These are phyloP conservation scores for Vitis amurensis DNA, from an alignment of 164 flowering plant species.

Conservation along the genomic window DNA sequence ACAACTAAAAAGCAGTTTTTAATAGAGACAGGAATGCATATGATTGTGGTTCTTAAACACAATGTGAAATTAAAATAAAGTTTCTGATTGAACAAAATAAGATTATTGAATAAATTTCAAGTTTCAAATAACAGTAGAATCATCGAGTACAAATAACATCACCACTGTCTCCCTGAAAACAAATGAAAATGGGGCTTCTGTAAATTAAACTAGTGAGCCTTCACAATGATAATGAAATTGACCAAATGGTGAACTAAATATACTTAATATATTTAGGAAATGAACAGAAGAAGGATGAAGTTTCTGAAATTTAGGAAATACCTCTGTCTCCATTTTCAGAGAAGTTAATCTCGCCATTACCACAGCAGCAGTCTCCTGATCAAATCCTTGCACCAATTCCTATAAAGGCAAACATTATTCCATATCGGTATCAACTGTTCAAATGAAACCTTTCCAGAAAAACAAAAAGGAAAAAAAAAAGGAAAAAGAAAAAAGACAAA, in stretches of 20 bases:
- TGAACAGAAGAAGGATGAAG: not conserved
- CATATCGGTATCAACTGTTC: slow-evolving; percentile 4
- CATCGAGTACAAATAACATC: not conserved
- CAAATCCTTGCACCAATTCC: slow-evolving; percentile 94
- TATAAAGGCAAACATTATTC: slow-evolving; percentile 28
- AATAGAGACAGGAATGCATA: not conserved
- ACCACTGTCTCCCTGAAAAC: not conserved
- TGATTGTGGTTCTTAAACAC: no score
- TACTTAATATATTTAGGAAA: not conserved
- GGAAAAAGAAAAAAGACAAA: not conserved
- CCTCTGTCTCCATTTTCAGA: slow-evolving; percentile 96
- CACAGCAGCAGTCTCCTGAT: slow-evolving; percentile 97
- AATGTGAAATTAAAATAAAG: no score
- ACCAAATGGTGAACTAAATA: not conserved
- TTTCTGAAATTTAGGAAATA: slow-evolving; percentile 21
- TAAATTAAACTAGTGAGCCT: not conserved
- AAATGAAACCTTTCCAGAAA: not conserved
- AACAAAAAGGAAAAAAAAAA: not conserved
- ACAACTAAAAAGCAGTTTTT: not conserved
- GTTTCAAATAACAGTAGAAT: not conserved
- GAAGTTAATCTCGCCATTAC: slow-evolving; percentile 88
- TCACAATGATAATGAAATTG: not conserved
- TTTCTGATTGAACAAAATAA: not conserved
- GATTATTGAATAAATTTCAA: not conserved
- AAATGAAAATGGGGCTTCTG: not conserved